Base-by-base conservation (phyloP, 495 filamentous ascomycete species). In the Cercophora scortea region DNA sequence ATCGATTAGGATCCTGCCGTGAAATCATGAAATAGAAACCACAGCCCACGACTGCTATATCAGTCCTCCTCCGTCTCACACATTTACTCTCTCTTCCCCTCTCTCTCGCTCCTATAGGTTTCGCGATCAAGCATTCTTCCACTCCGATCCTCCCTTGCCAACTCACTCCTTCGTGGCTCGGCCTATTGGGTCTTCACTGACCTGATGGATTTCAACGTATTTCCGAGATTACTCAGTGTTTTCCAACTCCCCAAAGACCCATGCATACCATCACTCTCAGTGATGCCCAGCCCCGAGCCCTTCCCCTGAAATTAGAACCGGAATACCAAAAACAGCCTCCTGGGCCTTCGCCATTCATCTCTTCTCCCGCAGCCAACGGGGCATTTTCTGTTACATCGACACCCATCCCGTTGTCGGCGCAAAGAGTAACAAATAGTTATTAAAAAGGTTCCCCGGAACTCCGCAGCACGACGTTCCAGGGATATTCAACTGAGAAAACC, bases 321-420 rank as follows among this genome's bases (percentile, higher is more conserved):
- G 66, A 61, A 73, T 73, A 43, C 59, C 59, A 11, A 55, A 50
- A 52, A 43, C 40, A 65, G 65, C 71, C 71, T 65, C 73, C 71
- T 67, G 73, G 73, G 71, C 73, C 61, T 61, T 70, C 71, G 60
- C 66, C 64, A 62, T 71, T 64, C 66, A 64, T 61, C 17, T 45
- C 16, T 62, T 65, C 60, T 55, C 66, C 64, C 45, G 61, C 67
- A 69, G 63, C 65, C 64, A 56, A 61, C 61, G 50, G 50, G 58
- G 53, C 47, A 62, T 57, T 56, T 52, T 60, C 64, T 53, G 61
- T 59, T 55, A 59, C 61, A 48, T 36, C 15, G 32, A 48, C 45
- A 50, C 33, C 44, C 18, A 9, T 45, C 47, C 52, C 34, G 19
- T 12, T 42, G 45, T 45, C 49, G 32, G 34, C 32, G 43, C 45